Base-by-base conservation (phyloP, 306 rosid species). In the Cyclanthera cordifolia region DNA sequence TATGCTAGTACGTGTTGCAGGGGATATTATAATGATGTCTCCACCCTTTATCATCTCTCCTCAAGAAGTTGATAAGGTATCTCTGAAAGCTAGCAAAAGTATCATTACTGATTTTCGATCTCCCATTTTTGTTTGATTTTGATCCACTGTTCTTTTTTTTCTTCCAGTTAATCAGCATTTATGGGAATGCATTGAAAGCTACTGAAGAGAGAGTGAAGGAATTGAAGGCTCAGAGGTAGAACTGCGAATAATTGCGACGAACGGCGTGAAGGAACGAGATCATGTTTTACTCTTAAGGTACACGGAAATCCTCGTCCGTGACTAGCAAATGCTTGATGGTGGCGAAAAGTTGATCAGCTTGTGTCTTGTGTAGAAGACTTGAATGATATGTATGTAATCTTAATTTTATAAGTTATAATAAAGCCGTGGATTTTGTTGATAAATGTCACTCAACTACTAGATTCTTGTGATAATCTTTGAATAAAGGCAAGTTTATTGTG, bases 21-120 rank as follows among this genome's bases (percentile, higher is more conserved):
- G 96, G 43, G 96, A 94, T 82, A 82, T 4, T 75, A 90, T 86
- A 78, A 82, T 90, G 97, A 86, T 94, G 96, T 88, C 83, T 52
- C 99, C 99, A n/a, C 90, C 99, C 25, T 86, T 79, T 70, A 85
- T 85, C 13, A 83, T 94, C 6, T 71, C 95, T 48, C 84, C 86
- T 3, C 78, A 74, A 61, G 96, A 94, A 83, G 47, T 88, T 63
- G 95, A 94, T 0, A 84, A 88, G 97, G 97, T 94, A 87, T 57
- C 73, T 46, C 58, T 24, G 13, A 66, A 23, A 24, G 51, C 71
- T 21, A 32, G 37, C 6, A 64, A 5, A 4, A 6, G 8, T 15
- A 6, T 21, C 2, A 1, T 3, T 9, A 13, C 24, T 5, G 14
- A 46, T 16, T n/a, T 57, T 39, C 54, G 45, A 25, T 45, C 51